Conservation (phyloP, 352 stramenopile species). For the Phytophthora megakarya region DNA sequence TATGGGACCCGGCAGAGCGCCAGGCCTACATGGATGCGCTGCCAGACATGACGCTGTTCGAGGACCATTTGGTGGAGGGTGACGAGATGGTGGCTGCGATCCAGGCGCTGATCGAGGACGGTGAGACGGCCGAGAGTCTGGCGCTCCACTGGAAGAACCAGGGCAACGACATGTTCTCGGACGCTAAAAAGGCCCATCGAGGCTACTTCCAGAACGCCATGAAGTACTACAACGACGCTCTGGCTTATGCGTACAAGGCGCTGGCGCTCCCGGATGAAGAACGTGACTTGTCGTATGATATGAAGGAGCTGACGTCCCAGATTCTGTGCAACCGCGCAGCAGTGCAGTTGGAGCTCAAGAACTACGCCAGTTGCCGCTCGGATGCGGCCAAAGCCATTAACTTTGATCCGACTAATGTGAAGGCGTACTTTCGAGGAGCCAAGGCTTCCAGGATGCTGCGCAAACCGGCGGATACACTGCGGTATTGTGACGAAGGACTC, state of each 20-base stretch:
- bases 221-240: slow-evolving; percentile 80
- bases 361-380: slow-evolving; percentile 85
- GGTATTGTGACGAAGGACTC: slow-evolving; percentile 80
- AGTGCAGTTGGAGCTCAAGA: slow-evolving; percentile 84
- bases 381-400: slow-evolving; percentile 77
- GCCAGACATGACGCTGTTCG: slow-evolving; percentile 88
- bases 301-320: slow-evolving; percentile 72
- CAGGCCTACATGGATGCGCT: slow-evolving; percentile 87
- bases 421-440: slow-evolving; percentile 84
- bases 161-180: slow-evolving; percentile 85
- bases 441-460: slow-evolving; percentile 84
- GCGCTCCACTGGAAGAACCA: slow-evolving; percentile 90
- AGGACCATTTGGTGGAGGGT: slow-evolving; percentile 86
- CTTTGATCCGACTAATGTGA: slow-evolving; percentile 75
- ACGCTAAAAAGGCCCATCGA: slow-evolving; percentile 71
- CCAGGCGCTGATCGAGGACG: slow-evolving; percentile 86
- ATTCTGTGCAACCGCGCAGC: slow-evolving; percentile 85
- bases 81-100: slow-evolving; percentile 89
- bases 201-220: slow-evolving; percentile 79
- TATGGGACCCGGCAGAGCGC: slow-evolving; percentile 76
- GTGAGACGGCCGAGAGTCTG: slow-evolving; percentile 85
- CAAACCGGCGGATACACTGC: slow-evolving; percentile 77
- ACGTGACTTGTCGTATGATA: slow-evolving; percentile 63
- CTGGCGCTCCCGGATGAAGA: slow-evolving; percentile 66
- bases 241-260: slow-evolving; percentile 81